A percentile compares a stretch with the other conserved stretches of the same genome.
phyloP scores from a whole-genome alignment of 1,284 basidiomycete species.

The Schizophyllum amplum region DNA sequence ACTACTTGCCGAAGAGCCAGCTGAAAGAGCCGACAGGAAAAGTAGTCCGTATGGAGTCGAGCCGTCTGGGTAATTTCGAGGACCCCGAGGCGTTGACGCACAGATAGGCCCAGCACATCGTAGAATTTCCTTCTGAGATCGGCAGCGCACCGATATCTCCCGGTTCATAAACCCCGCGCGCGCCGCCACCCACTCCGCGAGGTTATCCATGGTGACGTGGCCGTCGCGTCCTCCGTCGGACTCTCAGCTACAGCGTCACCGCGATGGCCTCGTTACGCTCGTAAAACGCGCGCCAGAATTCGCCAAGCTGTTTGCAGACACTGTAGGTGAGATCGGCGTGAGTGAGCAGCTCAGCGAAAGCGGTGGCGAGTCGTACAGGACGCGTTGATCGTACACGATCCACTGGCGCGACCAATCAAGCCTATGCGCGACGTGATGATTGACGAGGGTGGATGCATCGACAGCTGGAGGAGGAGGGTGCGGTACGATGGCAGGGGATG shows the following conservation, averaged over 20 bases:
- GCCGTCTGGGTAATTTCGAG: background rate
- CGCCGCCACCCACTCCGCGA: background rate
- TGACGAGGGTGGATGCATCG: background rate
- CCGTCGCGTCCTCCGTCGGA: background rate
- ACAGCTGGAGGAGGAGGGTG: background rate
- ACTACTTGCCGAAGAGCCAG: background rate
- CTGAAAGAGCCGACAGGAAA: background rate
- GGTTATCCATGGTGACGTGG: too few relatives aligned
- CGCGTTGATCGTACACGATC: background rate
- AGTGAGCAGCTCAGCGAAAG: background rate
- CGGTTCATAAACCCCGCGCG: background rate
- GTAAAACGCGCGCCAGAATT: background rate
- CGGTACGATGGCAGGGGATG: background rate
- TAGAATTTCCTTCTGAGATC: background rate
- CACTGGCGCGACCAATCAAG: background rate
- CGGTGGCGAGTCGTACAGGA: background rate
- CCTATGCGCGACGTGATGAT: background rate
- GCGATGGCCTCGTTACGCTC: background rate
- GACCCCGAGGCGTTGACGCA: background rate
- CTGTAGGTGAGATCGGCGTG: background rate
- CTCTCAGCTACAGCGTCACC: background rate
- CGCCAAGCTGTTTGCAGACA: background rate
- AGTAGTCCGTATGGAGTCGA: background rate
- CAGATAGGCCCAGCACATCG: background rate
- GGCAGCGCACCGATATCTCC: background rate